These are phyloP conservation scores for Lipomyces japonicus DNA, from an alignment of 805 yeast genomes.

Conservation along the genomic window DNA sequence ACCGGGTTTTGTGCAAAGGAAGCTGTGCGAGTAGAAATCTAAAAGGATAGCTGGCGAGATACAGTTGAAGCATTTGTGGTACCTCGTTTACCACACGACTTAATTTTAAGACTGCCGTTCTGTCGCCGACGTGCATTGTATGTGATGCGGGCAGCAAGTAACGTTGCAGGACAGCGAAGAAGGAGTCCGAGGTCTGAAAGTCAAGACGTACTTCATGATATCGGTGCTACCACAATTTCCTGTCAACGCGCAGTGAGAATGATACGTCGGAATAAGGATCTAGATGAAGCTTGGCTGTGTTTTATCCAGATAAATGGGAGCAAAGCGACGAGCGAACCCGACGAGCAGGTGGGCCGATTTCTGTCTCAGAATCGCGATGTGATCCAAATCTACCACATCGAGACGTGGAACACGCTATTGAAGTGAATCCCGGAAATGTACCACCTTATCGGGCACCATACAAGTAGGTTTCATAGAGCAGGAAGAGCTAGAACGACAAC, in stretches of 20 bases:
- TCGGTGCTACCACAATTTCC: background rate
- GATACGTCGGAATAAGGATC: background rate
- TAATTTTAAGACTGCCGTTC: background rate
- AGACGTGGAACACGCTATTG: background rate
- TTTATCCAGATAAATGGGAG: background rate
- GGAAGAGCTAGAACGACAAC: background rate
- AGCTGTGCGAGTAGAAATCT: background rate
- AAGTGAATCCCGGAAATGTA: background rate
- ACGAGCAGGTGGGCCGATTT: background rate
- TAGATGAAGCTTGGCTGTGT: background rate
- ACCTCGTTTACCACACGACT: background rate
- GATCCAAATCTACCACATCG: background rate
- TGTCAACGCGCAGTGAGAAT: background rate
- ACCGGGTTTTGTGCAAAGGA: background rate
- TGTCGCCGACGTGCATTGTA: background rate
- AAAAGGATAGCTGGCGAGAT: background rate
- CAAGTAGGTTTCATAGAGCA: background rate
- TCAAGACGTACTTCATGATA: background rate
- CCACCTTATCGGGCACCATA: background rate
- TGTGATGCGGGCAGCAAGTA: background rate
- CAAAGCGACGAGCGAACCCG: background rate
- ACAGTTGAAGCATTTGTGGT: background rate
- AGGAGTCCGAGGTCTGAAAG: background rate
- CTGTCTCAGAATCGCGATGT: background rate
- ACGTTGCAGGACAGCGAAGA: background rate